Percentiles rank a stretch among this genome's conserved stretches.
phyloP scores from a whole-genome alignment of 257 asterid genomes.

The Solanum bukasovii region DNA sequence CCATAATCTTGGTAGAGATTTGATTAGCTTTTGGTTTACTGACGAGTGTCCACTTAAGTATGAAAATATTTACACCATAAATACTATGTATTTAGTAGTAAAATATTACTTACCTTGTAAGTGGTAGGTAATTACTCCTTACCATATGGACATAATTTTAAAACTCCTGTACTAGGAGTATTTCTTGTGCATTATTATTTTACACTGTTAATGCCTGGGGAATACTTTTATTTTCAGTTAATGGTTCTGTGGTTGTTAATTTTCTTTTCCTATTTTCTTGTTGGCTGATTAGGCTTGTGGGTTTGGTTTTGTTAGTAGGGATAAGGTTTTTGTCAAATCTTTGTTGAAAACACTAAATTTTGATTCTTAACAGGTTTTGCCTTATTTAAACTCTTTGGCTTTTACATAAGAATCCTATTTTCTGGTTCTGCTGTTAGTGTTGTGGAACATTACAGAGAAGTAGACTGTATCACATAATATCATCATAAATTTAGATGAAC shows the following conservation, averaged over 20 bases:
- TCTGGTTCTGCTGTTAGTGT: background rate
- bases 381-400: background rate
- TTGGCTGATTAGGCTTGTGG: background rate
- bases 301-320: background rate
- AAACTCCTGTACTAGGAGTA: background rate
- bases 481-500: background rate
- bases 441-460: background rate
- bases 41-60: background rate
- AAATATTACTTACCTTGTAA: background rate
- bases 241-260: background rate
- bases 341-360: background rate
- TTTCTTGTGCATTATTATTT: background rate
- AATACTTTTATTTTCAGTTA: background rate
- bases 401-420: background rate
- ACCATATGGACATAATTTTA: background rate
- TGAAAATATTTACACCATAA: background rate
- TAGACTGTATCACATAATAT: background rate
- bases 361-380: background rate
- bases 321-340: background rate
- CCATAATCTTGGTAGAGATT: background rate
- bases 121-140: background rate
- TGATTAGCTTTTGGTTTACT: background rate
- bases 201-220: background rate
- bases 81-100: background rate
- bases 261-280: background rate